Base-by-base conservation (phyloP, 1,284 basidiomycete genomes). In the Boletellus deceptivus region DNA sequence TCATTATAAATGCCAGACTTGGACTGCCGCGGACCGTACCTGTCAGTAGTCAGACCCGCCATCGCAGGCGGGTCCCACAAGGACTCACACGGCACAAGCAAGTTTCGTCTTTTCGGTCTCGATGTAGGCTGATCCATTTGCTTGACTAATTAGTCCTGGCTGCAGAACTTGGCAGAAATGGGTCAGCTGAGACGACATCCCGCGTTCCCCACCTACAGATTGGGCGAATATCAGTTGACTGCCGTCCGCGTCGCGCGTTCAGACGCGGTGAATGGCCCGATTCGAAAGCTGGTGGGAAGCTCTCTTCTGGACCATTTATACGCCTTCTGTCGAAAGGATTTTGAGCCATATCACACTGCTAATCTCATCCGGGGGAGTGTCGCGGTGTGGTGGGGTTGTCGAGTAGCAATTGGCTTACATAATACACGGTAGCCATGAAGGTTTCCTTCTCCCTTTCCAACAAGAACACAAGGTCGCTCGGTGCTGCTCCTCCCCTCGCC, bases 51-150 rank as follows among this genome's bases (percentile, higher is more conserved):
- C 45, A 57, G 48, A 46, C 29, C 47, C 42, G 27, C 34, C 48
- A 51, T 11, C 13, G 20, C n/a, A 35, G 29, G 3, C 4, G n/a
- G 33, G 27, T 25, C 9, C 22, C 53, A 36, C 37, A 9, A 17
- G 18, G 18, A 50, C 86, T 61, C 60, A 96, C 89, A 98, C 91
- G 39, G 95, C 93, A 66, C 93, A 97, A 3, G 93, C 93, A 57
- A 98, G 84, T 74, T 98, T 99, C 0, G 92, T 90, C 59, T 78
- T 79, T 54, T 83, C 89, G 13, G 84, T 89, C 71, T 99, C 96
- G 57, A 98, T 88, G 65, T 98, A 99, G 10, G 92, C 92, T 38
- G 93, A 96, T 0, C 96, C 96, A 62, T 93, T 94, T 2, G 96
- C 94, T 70, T 96, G 93, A 52, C 76, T 89, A 45, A 97, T 91